Base-by-base conservation (phyloP, 78 protist genomes). In the Salpingoeca rosetta region DNA sequence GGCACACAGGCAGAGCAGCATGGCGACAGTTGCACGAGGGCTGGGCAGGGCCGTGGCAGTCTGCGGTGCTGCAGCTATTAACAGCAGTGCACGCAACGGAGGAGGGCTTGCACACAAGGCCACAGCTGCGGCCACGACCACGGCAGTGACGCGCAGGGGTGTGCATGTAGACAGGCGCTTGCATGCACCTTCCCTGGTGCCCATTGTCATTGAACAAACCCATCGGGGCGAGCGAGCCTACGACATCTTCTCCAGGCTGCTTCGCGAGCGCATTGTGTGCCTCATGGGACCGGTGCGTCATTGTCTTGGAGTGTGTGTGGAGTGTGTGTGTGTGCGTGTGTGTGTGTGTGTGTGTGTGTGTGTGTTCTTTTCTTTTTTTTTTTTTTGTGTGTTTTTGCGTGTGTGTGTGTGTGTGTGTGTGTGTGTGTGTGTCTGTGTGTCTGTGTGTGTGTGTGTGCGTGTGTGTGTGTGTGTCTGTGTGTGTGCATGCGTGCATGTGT, bases 231-330 rank as follows among this genome's bases (percentile, higher is more conserved):
- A 84, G 56, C 87, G 87, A 25, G 25, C 75, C n/a, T 56, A 27
- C 17, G 91, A 88, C 86, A 88, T 88, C 73, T 88, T 36, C 83
- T 81, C 86, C 24, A 88, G 91, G 35, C 86, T 88, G 80, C 82
- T 88, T 37, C n/a, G 42, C 42, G 91, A 88, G 86, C 85, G 91
- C 36, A 88, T 88, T 72, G 41, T 88, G 1, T 41, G 40, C 11
- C 44, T 88, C 40, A 85, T n/a, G 44, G 88, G 88, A 0, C 81
- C 85, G 75, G 65, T 88, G 26, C 17, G 81, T 44, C 73, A n/a
- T n/a, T n/a, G n/a, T n/a, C n/a, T n/a, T n/a, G n/a, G n/a, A n/a
- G n/a, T n/a, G n/a, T n/a, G n/a, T n/a, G n/a, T n/a, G n/a, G n/a
- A n/a, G n/a, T n/a, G 17, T 51, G 65, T 17, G 7, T 51, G 65